phyloP scores from a whole-genome alignment of 2,329 filamentous ascomycete genomes.

The Trichoderma simmonsii region DNA sequence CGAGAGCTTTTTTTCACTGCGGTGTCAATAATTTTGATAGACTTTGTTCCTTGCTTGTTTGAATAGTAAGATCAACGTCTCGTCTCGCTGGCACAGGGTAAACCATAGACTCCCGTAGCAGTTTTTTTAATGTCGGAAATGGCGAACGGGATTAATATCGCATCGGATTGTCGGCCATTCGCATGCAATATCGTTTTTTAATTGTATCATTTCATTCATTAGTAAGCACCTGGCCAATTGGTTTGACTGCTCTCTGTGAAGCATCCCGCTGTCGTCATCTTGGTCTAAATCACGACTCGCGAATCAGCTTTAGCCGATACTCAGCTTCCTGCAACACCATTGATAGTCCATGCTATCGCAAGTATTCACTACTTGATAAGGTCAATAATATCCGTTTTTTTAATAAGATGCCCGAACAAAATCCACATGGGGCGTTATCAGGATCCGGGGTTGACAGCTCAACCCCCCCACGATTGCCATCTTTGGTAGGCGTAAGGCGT shows the following conservation, averaged over 20 bases:
- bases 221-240: neutral
- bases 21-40: too few species aligned
- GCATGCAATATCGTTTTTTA: neutral
- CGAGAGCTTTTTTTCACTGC: neutral
- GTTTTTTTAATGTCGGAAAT: neutral
- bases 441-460: neutral
- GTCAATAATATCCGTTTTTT: neutral
- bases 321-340: neutral
- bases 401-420: neutral
- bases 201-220: neutral
- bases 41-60: neutral
- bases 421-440: neutral
- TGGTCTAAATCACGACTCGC: conserved; percentile 12
- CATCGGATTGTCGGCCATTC: neutral
- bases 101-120: neutral
- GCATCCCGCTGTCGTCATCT: conserved; percentile 14
- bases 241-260: neutral
- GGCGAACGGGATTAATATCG: neutral
- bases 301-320: conserved; percentile 3
- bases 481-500: neutral
- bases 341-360: neutral
- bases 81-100: neutral
- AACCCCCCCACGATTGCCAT: neutral
- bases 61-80: neutral
- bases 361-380: neutral